phyloP scores from a whole-genome alignment of 2,329 filamentous ascomycete species.

The Purpureocillium takamizusanense region DNA sequence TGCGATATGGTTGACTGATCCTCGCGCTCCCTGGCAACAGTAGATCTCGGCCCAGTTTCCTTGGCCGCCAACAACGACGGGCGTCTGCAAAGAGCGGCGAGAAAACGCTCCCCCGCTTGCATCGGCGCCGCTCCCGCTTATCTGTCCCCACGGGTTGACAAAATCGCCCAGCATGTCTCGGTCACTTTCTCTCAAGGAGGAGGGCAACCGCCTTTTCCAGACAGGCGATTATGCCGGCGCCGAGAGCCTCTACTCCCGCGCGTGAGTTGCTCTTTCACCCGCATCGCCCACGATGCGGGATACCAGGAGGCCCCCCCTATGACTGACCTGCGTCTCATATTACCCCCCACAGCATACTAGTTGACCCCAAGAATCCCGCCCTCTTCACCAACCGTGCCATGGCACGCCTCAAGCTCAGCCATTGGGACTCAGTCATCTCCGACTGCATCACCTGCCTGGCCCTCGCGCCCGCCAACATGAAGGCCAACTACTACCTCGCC shows the following conservation, averaged over 20 bases:
- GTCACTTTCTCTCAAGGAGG: conserved; percentile 37
- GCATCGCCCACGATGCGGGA: neutral
- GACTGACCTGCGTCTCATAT: too few species aligned
- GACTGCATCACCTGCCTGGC: conserved; percentile 71
- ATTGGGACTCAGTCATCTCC: conserved; percentile 65
- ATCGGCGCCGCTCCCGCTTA: too few species aligned
- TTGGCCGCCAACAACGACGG: too few species aligned
- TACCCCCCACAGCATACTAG: conserved; percentile 61
- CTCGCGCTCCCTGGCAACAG: too few species aligned
- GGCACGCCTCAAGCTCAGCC: conserved; percentile 63
- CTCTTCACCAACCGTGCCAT: conserved; percentile 89
- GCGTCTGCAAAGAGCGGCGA: too few species aligned
- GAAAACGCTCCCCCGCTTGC: too few species aligned
- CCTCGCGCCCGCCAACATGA: conserved; percentile 58
- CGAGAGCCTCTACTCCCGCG: conserved; percentile 63
- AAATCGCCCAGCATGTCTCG: conserved; percentile 17
- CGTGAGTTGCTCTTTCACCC: conserved; percentile 33
- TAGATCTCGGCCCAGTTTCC: too few species aligned
- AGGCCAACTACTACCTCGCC: conserved; percentile 75
- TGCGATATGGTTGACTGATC: too few species aligned
- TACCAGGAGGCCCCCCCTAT: too few species aligned
- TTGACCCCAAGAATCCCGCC: conserved; percentile 66
- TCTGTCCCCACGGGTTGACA: neutral
- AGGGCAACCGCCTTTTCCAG: conserved; percentile 58
- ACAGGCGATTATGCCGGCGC: conserved; percentile 55